Conservation (phyloP, 495 filamentous ascomycete genomes). For the Peziza echinospora region DNA sequence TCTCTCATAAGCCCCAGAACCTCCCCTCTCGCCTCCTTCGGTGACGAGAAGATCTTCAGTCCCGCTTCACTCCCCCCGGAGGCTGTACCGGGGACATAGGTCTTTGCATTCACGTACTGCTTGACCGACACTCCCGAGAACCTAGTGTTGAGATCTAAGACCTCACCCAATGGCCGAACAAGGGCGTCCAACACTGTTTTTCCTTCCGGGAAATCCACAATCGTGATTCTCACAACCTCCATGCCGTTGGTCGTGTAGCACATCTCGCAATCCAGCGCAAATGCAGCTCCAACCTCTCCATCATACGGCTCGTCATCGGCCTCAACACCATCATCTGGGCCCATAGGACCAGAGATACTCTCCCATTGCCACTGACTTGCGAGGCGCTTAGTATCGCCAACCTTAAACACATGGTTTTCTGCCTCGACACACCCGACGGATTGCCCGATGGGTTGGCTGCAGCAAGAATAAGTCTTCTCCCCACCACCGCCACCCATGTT, state of each 20-base stretch:
- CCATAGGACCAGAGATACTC: conserved; percentile 42
- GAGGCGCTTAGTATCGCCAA: conserved; percentile 49
- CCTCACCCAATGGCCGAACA: conserved; percentile 59
- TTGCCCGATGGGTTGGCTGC: conserved; percentile 44
- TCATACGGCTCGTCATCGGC: not conserved
- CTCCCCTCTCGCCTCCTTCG: conserved; percentile 39
- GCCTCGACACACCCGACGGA: conserved; percentile 48
- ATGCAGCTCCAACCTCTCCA: conserved; percentile 16
- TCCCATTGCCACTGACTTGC: conserved; percentile 59
- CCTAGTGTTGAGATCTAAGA: conserved; percentile 74
- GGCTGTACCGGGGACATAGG: conserved; percentile 25
- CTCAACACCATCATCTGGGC: conserved; percentile 4
- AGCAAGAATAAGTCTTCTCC: conserved; percentile 55
- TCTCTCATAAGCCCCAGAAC: conserved; percentile 22
- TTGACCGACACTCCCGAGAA: conserved; percentile 68
- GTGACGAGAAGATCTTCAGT: conserved; percentile 8
- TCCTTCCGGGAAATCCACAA: conserved; percentile 63
- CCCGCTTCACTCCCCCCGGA: conserved; percentile 2
- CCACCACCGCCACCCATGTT: conserved; percentile 22
- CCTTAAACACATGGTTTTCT: conserved; percentile 70
- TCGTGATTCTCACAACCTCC: conserved; percentile 75
- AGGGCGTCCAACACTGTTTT: conserved; percentile 59
- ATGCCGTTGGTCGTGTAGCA: conserved; percentile 70
- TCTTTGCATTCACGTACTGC: conserved; percentile 44
- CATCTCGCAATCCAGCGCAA: conserved; percentile 95